Conservation (phyloP, 352 stramenopile genomes). For the Phytophthora pistaciae region DNA sequence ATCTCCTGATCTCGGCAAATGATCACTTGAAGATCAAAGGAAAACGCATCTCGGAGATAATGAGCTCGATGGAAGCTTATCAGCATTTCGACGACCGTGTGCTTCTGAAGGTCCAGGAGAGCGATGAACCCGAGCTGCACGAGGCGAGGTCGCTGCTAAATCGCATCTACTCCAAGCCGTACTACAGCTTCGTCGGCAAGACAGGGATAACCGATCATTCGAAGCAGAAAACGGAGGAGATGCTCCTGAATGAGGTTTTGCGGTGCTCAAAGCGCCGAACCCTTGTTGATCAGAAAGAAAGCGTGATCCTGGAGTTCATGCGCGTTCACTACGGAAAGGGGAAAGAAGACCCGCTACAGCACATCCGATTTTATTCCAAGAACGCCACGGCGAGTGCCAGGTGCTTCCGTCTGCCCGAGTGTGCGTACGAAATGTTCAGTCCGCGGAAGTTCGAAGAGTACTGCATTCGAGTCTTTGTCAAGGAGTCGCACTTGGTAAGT, state of each 20-base stretch:
- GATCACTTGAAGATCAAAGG: slow-evolving; percentile 69
- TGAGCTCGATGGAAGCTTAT: slow-evolving; percentile 74
- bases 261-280: slow-evolving; percentile 41
- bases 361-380: slow-evolving; percentile 87
- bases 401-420: slow-evolving; percentile 64
- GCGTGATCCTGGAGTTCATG: slow-evolving; percentile 87
- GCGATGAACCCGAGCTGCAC: slow-evolving; percentile 53
- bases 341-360: slow-evolving; percentile 68
- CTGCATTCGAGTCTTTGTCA: slow-evolving; percentile 81
- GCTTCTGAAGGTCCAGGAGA: slow-evolving; percentile 79
- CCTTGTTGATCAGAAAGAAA: slow-evolving; percentile 48
- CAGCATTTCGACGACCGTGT: slow-evolving; percentile 87
- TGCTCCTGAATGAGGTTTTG: slow-evolving; percentile 72
- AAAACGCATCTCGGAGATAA: slow-evolving; percentile 73
- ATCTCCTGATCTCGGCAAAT: slow-evolving; percentile 79
- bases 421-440: slow-evolving; percentile 76
- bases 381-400: slow-evolving; percentile 47
- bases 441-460: slow-evolving; percentile 73
- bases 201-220: slow-evolving; percentile 64
- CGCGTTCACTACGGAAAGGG: slow-evolving; percentile 87
- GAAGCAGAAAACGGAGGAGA: slow-evolving; percentile 49
- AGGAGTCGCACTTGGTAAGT: slow-evolving; percentile 63
- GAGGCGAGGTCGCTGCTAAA: slow-evolving; percentile 64
- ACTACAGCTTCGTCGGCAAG: slow-evolving; percentile 85
- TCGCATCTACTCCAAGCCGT: slow-evolving; percentile 71